Conservation (phyloP, 768 basidiomycete genomes). For the Tremella mesenterica region DNA sequence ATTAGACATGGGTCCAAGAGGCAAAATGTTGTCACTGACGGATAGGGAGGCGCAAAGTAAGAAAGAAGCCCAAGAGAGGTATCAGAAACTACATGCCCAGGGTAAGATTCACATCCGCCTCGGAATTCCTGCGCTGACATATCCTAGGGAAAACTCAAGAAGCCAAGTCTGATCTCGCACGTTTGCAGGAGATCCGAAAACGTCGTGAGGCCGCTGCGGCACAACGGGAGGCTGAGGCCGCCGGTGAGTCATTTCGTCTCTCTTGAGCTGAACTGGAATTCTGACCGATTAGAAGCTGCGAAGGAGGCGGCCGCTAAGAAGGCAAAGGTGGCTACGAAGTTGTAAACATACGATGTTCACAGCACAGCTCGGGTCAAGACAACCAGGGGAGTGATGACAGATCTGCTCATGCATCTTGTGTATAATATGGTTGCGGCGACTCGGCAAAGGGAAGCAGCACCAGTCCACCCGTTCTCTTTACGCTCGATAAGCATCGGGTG, state of each 20-base stretch:
- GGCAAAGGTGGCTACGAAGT: constrained; percentile 18
- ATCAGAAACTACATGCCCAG: constrained; percentile 65
- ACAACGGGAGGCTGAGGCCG: constrained; percentile 78
- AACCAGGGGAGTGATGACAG: too few species aligned
- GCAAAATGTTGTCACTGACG: constrained; percentile 48
- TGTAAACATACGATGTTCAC: too few species aligned
- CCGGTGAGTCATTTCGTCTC: constrained; percentile 52
- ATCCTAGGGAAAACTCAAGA: constrained; percentile 80
- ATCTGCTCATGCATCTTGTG: too few species aligned
- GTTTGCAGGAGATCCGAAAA: constrained; percentile 73
- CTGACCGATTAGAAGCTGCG: constrained; percentile 26
- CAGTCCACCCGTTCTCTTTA: too few species aligned
- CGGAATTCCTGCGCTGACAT: constrained; percentile 41
- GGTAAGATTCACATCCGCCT: constrained; percentile 21
- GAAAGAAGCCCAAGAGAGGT: constrained; percentile 74
- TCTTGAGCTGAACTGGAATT: background rate
- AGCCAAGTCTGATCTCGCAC: constrained; percentile 77
- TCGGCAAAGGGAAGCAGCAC: too few species aligned
- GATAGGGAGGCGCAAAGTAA: constrained; percentile 86
- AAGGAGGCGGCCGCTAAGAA: constrained; percentile 37
- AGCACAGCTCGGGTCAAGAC: too few species aligned
- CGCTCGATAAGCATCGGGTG: too few species aligned
- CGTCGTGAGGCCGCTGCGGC: constrained; percentile 82
- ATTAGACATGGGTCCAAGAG: constrained; percentile 33
- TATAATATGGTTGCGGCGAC: too few species aligned